phyloP scores from a whole-genome alignment of 257 asterid species.

The Primulina eburnea region DNA sequence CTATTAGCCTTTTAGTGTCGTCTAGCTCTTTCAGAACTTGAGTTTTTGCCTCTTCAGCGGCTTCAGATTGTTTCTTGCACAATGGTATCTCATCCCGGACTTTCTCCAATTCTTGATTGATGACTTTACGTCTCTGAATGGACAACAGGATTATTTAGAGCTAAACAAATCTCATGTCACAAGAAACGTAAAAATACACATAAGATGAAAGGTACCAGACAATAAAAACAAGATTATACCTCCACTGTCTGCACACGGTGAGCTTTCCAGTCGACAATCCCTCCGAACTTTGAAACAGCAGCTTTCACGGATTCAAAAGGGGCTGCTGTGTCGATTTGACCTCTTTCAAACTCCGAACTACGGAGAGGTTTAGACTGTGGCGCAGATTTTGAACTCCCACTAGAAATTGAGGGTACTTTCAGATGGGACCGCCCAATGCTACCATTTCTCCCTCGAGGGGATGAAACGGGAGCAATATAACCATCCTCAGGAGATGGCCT shows the following conservation, averaged over 20 bases:
- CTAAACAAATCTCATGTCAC: background rate
- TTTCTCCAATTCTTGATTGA: conserved; percentile 79
- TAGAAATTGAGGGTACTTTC: conserved; percentile 30
- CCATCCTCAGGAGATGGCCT: conserved; percentile 33
- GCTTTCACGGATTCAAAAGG: conserved; percentile 96
- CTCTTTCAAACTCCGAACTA: conserved; percentile 31
- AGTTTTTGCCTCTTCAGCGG: conserved; percentile 73
- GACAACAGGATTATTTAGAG: conserved; percentile 16
- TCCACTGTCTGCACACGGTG: conserved; percentile 82
- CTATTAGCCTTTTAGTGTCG: conserved; percentile 71
- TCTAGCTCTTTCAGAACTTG: conserved; percentile 71
- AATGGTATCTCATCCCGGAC: conserved; percentile 77
- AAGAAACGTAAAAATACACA: background rate
- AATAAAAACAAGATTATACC: conserved; percentile 40
- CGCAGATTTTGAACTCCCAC: conserved; percentile 19
- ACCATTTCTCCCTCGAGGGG: conserved; percentile 37
- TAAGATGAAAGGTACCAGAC: background rate
- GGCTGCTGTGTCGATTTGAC: conserved; percentile 76
- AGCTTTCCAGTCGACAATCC: conserved; percentile 99
- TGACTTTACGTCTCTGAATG: conserved; percentile 74
- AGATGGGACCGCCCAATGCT: conserved; percentile 27
- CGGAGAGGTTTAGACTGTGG: conserved; percentile 29
- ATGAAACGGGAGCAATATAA: conserved; percentile 27
- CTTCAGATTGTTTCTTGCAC: conserved; percentile 59
- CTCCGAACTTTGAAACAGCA: conserved; percentile 97